phyloP scores from a whole-genome alignment of 176 grass and related monocot genomes.

The Cymbopogon citratus region DNA sequence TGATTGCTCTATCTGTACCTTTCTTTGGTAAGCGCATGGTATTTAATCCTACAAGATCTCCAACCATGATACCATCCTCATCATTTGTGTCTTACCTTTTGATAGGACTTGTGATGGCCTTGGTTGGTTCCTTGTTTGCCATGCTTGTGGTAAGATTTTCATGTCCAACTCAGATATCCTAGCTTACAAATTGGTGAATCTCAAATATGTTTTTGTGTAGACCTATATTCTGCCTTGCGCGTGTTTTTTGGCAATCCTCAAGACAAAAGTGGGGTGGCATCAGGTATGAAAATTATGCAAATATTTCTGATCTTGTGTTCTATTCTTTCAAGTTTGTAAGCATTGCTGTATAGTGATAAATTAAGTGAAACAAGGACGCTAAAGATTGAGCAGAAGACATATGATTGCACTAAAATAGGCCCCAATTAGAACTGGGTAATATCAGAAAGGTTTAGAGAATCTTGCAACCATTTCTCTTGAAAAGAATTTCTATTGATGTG shows the following conservation, averaged over 20 bases:
- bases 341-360: neutral
- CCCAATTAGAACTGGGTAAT: no score
- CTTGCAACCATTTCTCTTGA: no score
- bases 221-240: conserved; percentile 74
- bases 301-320: neutral
- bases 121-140: conserved; percentile 78
- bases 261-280: conserved; percentile 52
- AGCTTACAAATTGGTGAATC: neutral
- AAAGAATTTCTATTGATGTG: no score
- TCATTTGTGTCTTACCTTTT: neutral
- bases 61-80: neutral
- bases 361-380: neutral
- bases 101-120: conserved; percentile 79
- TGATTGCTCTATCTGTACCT: conserved; percentile 64
- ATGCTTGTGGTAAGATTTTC: conserved; percentile 81
- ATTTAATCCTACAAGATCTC: neutral
- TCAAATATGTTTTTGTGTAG: conserved; percentile 30
- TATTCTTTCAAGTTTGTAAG: neutral
- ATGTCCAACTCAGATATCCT: neutral
- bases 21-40: conserved; percentile 70
- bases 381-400: neutral
- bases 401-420: neutral
- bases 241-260: conserved; percentile 78
- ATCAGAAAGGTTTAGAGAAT: no score
- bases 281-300: conserved; percentile 41